phyloP scores from a whole-genome alignment of 2,329 filamentous ascomycete species.

The Xylaria sp. region DNA sequence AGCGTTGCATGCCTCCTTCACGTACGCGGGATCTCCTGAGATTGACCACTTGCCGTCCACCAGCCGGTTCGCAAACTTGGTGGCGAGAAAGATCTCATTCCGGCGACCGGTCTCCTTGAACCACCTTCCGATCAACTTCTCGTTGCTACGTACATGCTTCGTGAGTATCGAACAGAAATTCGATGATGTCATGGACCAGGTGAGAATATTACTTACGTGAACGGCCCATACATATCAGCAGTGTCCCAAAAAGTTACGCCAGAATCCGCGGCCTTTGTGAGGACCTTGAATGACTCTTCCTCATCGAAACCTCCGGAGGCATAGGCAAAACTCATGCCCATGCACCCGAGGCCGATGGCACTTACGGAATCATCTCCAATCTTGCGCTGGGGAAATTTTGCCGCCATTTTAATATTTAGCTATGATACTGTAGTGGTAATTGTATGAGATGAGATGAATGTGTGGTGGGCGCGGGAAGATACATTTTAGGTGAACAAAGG shows the following conservation, averaged over 20 bases:
- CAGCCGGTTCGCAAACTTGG: constrained; percentile 61
- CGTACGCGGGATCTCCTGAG: constrained; percentile 45
- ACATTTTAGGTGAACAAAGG: neutral
- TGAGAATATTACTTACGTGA: constrained; percentile 45
- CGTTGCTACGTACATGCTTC: constrained; percentile 44
- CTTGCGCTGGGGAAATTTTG: constrained; percentile 53
- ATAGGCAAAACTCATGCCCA: constrained; percentile 55
- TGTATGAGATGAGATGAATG: neutral
- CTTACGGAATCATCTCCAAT: constrained; percentile 56
- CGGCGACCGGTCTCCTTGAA: constrained; percentile 57
- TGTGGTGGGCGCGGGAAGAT: neutral
- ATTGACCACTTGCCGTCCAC: constrained; percentile 40
- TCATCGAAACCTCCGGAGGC: constrained; percentile 48
- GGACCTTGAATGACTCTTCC: constrained; percentile 43
- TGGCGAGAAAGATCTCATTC: constrained; percentile 61
- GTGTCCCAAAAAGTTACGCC: constrained; percentile 49
- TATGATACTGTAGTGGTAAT: neutral
- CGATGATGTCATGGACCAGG: neutral
- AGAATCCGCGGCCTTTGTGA: constrained; percentile 44
- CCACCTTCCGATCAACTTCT: constrained; percentile 58
- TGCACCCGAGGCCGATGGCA: constrained; percentile 59
- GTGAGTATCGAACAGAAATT: neutral
- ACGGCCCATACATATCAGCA: constrained; percentile 50
- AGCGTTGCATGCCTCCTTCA: constrained; percentile 46
- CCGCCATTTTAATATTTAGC: constrained; percentile 37